These are phyloP conservation scores for Cucurbita pepo DNA, from an alignment of 306 rosid genomes.

Conservation along the genomic window DNA sequence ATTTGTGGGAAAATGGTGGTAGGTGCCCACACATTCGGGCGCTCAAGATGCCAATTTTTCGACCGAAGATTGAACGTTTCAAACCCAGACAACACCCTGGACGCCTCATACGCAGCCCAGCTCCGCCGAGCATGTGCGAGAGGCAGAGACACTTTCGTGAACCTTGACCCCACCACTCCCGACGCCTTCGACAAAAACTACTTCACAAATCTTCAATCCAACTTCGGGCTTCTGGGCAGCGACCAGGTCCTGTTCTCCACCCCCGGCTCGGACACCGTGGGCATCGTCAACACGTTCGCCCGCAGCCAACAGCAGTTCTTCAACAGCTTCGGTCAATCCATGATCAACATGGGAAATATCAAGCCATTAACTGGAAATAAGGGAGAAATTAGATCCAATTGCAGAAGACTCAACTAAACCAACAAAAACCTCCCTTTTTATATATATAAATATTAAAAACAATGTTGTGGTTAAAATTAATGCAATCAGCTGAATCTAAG, in stretches of 20 bases:
- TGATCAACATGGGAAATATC: slow-evolving; percentile 30
- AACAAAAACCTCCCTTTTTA: too few relatives aligned
- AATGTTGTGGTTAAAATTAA: too few relatives aligned
- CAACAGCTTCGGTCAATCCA: slow-evolving; percentile 20
- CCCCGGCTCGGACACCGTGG: slow-evolving; percentile 8
- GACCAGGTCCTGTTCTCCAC: slow-evolving; percentile 31
- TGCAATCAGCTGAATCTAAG: too few relatives aligned
- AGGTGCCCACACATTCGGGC: slow-evolving; percentile 41
- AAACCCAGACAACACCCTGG: slow-evolving; percentile 16
- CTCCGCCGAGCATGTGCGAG: slow-evolving; percentile 16
- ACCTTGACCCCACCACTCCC: slow-evolving; percentile 22
- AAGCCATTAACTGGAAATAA: slow-evolving; percentile 15
- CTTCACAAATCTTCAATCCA: slow-evolving; percentile 24
- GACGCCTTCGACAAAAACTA: slow-evolving; percentile 26
- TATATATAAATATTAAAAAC: too few relatives aligned
- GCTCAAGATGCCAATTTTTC: slow-evolving; percentile 14
- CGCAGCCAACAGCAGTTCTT: slow-evolving; percentile 18
- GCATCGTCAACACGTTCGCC: slow-evolving; percentile 18
- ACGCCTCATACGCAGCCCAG: slow-evolving; percentile 11
- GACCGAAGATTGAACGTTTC: neutral
- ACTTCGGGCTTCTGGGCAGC: slow-evolving; percentile 20
- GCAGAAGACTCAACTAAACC: slow-evolving; percentile 15
- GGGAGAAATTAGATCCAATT: slow-evolving; percentile 27
- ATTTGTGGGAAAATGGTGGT: too few relatives aligned
- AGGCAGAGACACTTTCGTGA: neutral